These are phyloP conservation scores for Suillus sp. DNA, from an alignment of 768 basidiomycete species.

Conservation along the genomic window DNA sequence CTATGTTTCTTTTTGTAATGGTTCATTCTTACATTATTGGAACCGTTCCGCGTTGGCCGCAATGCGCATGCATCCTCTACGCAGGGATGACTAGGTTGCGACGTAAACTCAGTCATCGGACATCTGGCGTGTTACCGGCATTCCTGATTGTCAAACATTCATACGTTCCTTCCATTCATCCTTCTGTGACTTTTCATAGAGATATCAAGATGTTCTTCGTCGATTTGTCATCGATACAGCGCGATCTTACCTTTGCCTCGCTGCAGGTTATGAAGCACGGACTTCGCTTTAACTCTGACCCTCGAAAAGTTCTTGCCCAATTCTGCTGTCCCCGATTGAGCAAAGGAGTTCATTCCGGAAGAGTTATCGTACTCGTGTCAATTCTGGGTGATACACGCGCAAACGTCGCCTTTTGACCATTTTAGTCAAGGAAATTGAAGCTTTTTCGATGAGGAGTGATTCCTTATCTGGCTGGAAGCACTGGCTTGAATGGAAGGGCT, in stretches of 20 bases:
- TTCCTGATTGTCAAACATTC: background rate
- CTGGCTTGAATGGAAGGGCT: background rate
- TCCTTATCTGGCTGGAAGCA: constrained; percentile 17
- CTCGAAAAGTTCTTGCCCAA: constrained; percentile 11
- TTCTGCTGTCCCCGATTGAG: constrained; percentile 8
- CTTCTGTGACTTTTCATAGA: constrained; percentile 28
- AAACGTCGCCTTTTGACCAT: background rate
- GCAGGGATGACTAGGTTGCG: background rate
- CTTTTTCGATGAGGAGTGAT: constrained; percentile 6
- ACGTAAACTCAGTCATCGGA: constrained; percentile 11
- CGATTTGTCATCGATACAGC: constrained; percentile 13
- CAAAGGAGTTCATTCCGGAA: constrained; percentile 25
- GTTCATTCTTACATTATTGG: constrained; percentile 4
- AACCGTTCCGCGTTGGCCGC: constrained; percentile 10
- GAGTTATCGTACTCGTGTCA: constrained; percentile 22
- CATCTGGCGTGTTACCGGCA: constrained; percentile 14
- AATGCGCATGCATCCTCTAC: background rate
- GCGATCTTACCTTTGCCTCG: constrained; percentile 22
- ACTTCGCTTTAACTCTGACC: constrained; percentile 18
- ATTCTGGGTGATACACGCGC: constrained; percentile 23
- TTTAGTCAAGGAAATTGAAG: background rate
- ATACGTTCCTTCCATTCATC: constrained; percentile 27
- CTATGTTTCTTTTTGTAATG: constrained; percentile 14
- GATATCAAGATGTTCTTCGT: constrained; percentile 14
- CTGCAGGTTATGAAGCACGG: constrained; percentile 11